Percentiles rank a stretch among this genome's conserved stretches.
Conservation (phyloP, 2,329 filamentous ascomycete species). For the Aspergillus jensenii region DNA sequence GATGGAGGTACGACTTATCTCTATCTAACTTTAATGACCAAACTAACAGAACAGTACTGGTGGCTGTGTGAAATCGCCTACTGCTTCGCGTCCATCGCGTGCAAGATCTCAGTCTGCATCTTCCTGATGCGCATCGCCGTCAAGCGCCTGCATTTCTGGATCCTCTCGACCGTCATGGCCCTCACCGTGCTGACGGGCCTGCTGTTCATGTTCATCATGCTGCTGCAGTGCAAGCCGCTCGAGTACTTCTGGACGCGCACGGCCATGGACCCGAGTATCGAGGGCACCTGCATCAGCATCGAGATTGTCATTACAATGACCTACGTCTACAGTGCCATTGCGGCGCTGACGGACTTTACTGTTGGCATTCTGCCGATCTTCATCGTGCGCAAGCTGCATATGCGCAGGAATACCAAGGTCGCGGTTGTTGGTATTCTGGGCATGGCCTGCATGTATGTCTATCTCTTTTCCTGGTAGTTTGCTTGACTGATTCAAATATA, state of each 20-base stretch:
- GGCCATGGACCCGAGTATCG: constrained; percentile 24
- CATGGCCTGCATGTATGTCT: constrained; percentile 53
- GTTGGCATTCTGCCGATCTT: constrained; percentile 33
- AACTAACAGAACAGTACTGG: constrained; percentile 38
- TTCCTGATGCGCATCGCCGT: constrained; percentile 53
- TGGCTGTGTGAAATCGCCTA: constrained; percentile 56
- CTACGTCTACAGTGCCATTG: constrained; percentile 34
- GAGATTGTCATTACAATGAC: constrained; percentile 34
- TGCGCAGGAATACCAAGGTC: constrained; percentile 3
- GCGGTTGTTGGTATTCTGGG: constrained; percentile 51
- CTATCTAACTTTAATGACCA: not conserved
- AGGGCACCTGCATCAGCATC: constrained; percentile 45
- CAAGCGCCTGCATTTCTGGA: constrained; percentile 44
- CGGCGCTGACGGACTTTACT: constrained; percentile 50
- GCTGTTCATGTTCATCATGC: constrained; percentile 52
- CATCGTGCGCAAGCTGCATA: constrained; percentile 3
- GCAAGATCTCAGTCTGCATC: constrained; percentile 53
- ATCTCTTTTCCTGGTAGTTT: not conserved
- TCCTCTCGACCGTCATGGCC: constrained; percentile 47
- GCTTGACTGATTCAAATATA: not conserved
- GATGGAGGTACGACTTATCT: constrained; percentile 18
- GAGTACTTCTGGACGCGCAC: constrained; percentile 50
- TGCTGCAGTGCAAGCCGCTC: constrained; percentile 55
- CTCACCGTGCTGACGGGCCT: constrained; percentile 46
- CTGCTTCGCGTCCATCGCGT: constrained; percentile 45